Conservation (phyloP, 2,329 filamentous ascomycete species). For the Sordariomycetes sp. region DNA sequence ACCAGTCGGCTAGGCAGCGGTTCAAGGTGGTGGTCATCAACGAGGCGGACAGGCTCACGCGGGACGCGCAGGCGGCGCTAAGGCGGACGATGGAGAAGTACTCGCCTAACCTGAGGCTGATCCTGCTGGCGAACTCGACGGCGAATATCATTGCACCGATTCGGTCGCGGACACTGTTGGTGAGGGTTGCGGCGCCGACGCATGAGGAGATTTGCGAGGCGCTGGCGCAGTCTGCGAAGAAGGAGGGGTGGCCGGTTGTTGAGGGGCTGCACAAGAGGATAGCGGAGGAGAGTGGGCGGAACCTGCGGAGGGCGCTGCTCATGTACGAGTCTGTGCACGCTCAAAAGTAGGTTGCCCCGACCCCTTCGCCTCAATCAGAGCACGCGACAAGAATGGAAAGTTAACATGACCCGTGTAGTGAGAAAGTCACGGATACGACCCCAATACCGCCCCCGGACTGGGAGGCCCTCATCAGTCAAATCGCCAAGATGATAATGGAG, state of each 20-base stretch:
- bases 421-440: constrained; percentile 78
- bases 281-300: constrained; percentile 80
- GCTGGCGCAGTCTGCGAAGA: constrained; percentile 56
- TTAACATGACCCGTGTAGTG: constrained; percentile 39
- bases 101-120: constrained; percentile 83
- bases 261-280: constrained; percentile 70
- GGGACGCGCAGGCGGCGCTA: constrained; percentile 90
- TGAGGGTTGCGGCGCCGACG: constrained; percentile 80
- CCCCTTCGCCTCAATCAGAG: background rate
- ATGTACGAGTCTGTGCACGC: constrained; percentile 98
- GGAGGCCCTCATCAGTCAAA: constrained; percentile 80
- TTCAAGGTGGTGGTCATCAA: constrained; percentile 99
- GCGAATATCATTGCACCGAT: constrained; percentile 99
- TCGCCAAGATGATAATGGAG: constrained; percentile 85
- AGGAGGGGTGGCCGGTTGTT: constrained; percentile 71
- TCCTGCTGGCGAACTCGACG: constrained; percentile 87
- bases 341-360: constrained; percentile 56
- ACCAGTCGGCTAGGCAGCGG: constrained; percentile 73
- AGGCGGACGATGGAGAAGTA: constrained; percentile 99
- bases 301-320: constrained; percentile 75
- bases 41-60: constrained; percentile 85
- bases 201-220: constrained; percentile 74
- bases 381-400: background rate
- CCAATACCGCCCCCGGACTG: constrained; percentile 91
- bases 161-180: constrained; percentile 76